Conservation (phyloP, 75 land plant genomes). For the Selaginella tamariscina region DNA sequence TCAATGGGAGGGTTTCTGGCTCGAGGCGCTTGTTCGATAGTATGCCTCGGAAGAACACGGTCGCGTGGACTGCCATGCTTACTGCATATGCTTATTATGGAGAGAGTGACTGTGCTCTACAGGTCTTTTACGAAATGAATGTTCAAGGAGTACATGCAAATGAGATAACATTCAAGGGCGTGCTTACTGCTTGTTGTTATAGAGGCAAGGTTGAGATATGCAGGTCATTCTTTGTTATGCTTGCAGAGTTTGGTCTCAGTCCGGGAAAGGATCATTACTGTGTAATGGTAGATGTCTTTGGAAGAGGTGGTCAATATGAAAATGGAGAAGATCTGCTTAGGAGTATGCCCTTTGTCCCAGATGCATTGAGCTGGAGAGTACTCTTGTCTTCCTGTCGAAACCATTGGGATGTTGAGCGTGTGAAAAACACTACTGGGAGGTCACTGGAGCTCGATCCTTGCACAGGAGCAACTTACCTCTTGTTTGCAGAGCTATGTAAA, state of each 20-base stretch:
- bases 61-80: background rate
- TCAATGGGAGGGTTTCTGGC: background rate
- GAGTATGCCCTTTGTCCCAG: background rate
- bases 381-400: too few species aligned
- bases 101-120: background rate
- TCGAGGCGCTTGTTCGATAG: constrained; percentile 8
- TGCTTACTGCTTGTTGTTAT: background rate
- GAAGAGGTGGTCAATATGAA: background rate
- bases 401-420: too few species aligned
- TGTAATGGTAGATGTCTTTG: background rate
- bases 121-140: constrained; percentile 1
- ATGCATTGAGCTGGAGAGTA: too few species aligned
- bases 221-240: background rate
- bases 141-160: background rate
- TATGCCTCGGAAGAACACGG: background rate
- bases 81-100: background rate
- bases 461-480: too few species aligned
- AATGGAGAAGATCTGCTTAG: background rate
- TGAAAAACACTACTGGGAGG: too few species aligned
- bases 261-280: background rate
- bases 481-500: too few species aligned
- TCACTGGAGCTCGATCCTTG: too few species aligned
- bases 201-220: background rate
- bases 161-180: background rate
- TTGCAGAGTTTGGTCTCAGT: background rate